A percentile compares a stretch with the other conserved stretches of the same genome.
phyloP scores from a whole-genome alignment of 164 flowering plant species.

The Vitis amurensis region DNA sequence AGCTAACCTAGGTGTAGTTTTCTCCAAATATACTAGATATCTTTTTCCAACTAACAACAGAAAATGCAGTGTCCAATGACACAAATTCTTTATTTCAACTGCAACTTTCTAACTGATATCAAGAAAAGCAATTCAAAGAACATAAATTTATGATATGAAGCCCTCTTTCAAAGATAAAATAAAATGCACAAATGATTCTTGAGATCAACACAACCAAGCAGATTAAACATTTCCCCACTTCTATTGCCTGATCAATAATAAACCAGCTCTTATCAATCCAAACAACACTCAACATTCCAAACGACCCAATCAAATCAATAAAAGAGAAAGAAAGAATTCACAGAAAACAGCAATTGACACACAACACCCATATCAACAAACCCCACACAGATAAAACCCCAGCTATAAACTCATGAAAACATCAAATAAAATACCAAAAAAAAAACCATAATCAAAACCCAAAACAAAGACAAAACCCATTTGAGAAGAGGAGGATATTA shows the following conservation, averaged over 20 bases:
- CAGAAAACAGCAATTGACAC: constrained; percentile 4
- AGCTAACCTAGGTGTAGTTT: no score
- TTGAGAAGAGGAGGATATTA: not conserved
- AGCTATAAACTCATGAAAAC: not conserved
- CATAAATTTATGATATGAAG: no score
- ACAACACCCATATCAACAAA: constrained; percentile 9
- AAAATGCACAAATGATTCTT: no score
- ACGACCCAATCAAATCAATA: not conserved
- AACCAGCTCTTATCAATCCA: not conserved
- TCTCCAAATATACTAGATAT: no score
- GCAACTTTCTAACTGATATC: no score
- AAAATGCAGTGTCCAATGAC: no score
- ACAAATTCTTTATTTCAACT: no score
- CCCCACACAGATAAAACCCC: not conserved
- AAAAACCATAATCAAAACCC: not conserved
- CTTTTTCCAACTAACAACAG: no score
- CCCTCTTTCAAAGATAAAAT: no score
- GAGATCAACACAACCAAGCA: no score
- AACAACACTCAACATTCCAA: not conserved
- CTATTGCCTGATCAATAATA: not conserved
- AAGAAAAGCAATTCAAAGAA: no score
- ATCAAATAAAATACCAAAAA: not conserved
- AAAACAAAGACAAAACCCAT: not conserved
- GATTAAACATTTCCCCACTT: no score
- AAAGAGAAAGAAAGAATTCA: not conserved